These are phyloP conservation scores for Penicillium silybi DNA, from an alignment of 495 filamentous ascomycete species.

Conservation along the genomic window DNA sequence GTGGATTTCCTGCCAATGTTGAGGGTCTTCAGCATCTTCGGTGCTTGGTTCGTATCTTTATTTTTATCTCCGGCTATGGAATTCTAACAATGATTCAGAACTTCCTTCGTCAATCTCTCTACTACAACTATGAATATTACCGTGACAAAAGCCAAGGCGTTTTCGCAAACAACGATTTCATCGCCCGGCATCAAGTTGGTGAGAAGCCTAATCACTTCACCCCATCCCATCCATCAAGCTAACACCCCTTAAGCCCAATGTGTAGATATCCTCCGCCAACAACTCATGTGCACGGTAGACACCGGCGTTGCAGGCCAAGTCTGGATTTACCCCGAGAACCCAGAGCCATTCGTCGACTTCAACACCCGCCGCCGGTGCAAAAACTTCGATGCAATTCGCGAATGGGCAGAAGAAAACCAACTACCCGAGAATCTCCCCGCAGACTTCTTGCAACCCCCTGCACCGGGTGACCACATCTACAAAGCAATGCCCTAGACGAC, in stretches of 20 bases:
- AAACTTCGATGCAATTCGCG: slow-evolving; percentile 49
- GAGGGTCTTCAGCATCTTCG: slow-evolving; percentile 57
- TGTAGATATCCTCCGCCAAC: slow-evolving; percentile 51
- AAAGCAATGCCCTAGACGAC: slow-evolving; percentile 30
- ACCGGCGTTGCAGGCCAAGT: slow-evolving; percentile 51
- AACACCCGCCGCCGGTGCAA: slow-evolving; percentile 52
- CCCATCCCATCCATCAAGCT: not conserved
- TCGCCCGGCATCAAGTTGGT: slow-evolving; percentile 49
- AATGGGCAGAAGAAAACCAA: slow-evolving; percentile 49
- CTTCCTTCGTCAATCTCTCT: slow-evolving; percentile 50
- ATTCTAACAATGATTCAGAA: slow-evolving; percentile 28
- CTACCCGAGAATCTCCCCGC: slow-evolving; percentile 31
- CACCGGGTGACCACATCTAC: slow-evolving; percentile 33
- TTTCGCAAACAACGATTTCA: slow-evolving; percentile 46
- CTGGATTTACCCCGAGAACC: slow-evolving; percentile 42
- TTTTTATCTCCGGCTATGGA: not conserved
- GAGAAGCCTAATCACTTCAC: slow-evolving; percentile 7
- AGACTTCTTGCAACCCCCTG: slow-evolving; percentile 42
- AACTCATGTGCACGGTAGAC: slow-evolving; percentile 54
- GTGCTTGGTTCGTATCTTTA: slow-evolving; percentile 39
- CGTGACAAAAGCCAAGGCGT: slow-evolving; percentile 39
- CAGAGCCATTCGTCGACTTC: slow-evolving; percentile 51
- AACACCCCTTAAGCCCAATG: slow-evolving; percentile 41
- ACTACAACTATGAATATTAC: slow-evolving; percentile 58
- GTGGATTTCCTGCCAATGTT: slow-evolving; percentile 50